phyloP scores from a whole-genome alignment of 1,139 yeast species.

The Dujonia santamariae region DNA sequence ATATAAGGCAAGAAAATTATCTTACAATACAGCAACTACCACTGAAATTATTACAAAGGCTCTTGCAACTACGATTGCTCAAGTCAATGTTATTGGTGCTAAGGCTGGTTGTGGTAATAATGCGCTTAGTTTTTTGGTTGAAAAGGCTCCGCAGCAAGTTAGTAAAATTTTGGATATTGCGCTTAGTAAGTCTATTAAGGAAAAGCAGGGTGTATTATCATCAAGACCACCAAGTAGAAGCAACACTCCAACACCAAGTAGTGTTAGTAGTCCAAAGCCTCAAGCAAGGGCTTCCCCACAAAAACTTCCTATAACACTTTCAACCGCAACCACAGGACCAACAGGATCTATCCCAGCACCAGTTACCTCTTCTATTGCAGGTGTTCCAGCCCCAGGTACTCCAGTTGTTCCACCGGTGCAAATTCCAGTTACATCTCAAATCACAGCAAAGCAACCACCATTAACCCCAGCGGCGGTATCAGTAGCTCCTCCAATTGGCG shows the following conservation, averaged over 20 bases:
- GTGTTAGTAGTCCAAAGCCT: slow-evolving; percentile 1
- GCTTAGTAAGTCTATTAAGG: slow-evolving; percentile 72
- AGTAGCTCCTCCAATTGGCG: slow-evolving; percentile 1
- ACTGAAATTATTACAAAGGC: slow-evolving; percentile 88
- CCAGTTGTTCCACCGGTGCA: no score
- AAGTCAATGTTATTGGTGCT: slow-evolving; percentile 81
- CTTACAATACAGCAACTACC: slow-evolving; percentile 67
- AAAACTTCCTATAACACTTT: slow-evolving; percentile 9
- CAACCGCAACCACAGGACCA: no score
- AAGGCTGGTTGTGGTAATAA: slow-evolving; percentile 81
- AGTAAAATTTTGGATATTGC: slow-evolving; percentile 83
- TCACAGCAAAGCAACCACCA: no score
- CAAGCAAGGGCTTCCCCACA: no score
- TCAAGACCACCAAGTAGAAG: slow-evolving; percentile 24
- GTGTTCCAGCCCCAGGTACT: background rate
- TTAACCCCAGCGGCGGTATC: background rate
- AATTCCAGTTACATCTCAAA: no score
- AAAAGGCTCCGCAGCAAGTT: slow-evolving; percentile 83
- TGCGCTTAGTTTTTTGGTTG: slow-evolving; percentile 76
- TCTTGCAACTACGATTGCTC: slow-evolving; percentile 88
- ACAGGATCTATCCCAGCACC: slow-evolving; percentile 2
- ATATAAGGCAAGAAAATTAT: slow-evolving; percentile 65
- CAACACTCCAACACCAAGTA: slow-evolving; percentile 12
- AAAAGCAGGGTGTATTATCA: slow-evolving; percentile 34
- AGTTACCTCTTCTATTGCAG: slow-evolving; percentile 1